Conservation (phyloP, 305 asterid species). For the Solanum hybrid region DNA sequence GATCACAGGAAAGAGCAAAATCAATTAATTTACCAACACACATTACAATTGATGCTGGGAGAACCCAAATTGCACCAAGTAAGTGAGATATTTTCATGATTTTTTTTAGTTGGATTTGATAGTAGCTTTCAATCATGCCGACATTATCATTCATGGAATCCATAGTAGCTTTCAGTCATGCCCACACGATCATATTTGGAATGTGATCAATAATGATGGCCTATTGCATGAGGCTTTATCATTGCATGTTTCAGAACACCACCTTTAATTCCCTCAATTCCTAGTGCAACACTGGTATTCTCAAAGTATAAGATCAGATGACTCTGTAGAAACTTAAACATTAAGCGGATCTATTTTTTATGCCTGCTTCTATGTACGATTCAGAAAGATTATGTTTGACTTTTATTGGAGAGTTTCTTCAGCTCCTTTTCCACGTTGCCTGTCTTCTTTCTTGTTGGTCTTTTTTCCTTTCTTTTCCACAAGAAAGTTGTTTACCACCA, state of each 20-base stretch:
- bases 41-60: conserved; percentile 84
- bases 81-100: conserved; percentile 21
- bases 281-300: neutral
- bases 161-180: neutral
- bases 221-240: neutral
- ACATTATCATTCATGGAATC: neutral
- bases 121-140: neutral
- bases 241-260: neutral
- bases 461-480: neutral
- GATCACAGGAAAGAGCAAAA: conserved; percentile 67
- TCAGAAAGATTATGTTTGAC: neutral
- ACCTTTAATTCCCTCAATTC: neutral
- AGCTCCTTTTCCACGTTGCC: neutral
- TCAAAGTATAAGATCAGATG: neutral
- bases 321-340: neutral
- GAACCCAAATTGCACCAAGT: conserved; percentile 98
- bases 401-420: neutral
- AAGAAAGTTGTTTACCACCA: neutral
- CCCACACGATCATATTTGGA: neutral
- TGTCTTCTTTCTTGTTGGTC: neutral
- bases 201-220: neutral
- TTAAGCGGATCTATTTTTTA: neutral
- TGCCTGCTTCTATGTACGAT: neutral
- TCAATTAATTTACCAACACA: conserved; percentile 72
- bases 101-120: neutral